phyloP scores from a whole-genome alignment of 768 basidiomycete species.

The Suillus plorans region DNA sequence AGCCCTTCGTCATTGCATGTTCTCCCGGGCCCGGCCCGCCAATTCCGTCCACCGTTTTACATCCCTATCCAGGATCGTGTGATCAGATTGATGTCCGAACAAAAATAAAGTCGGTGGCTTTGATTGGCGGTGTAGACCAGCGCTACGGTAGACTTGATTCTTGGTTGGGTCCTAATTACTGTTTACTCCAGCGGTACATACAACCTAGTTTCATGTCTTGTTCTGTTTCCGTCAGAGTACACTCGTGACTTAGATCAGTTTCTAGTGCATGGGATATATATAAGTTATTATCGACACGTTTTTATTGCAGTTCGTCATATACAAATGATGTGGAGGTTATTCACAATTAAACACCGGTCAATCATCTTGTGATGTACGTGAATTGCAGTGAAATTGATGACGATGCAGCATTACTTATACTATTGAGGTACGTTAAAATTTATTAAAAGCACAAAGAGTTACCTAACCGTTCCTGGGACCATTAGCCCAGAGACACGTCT shows the following conservation, averaged over 20 bases:
- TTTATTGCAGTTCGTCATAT: background rate
- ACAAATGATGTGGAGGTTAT: background rate
- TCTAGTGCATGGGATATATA: background rate
- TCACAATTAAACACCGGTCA: background rate
- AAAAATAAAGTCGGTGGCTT: background rate
- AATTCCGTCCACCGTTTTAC: background rate
- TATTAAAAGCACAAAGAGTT: too few relatives aligned
- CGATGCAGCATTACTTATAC: background rate
- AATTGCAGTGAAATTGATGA: background rate
- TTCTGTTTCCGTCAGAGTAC: background rate
- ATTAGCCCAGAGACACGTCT: background rate
- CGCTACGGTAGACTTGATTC: background rate
- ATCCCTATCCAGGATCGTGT: background rate
- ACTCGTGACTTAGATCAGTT: background rate
- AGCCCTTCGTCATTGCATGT: background rate
- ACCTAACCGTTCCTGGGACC: background rate
- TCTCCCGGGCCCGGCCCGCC: background rate
- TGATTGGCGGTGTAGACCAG: background rate
- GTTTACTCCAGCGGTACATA: background rate
- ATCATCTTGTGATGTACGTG: background rate
- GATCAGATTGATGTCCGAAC: background rate
- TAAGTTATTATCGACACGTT: background rate
- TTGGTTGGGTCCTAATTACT: background rate
- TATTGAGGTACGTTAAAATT: background rate
- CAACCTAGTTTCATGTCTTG: background rate